These are phyloP conservation scores for Clitoria ternatea DNA, from an alignment of 306 rosid species.

Conservation along the genomic window DNA sequence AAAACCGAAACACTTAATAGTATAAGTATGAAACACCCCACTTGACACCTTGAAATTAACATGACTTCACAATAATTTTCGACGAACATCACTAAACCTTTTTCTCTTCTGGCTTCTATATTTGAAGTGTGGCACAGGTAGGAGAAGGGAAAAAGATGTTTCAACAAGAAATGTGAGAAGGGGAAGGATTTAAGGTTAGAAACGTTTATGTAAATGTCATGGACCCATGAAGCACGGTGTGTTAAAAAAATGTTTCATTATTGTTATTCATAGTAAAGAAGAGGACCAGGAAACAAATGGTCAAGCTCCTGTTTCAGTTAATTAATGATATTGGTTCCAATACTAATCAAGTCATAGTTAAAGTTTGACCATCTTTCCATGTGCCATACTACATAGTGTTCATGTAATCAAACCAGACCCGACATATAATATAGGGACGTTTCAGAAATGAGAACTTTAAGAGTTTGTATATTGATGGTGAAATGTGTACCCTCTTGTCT, in stretches of 20 bases:
- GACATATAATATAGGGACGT: neutral
- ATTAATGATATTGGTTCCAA: neutral
- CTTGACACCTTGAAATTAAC: slow-evolving; percentile 41
- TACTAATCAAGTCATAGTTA: neutral
- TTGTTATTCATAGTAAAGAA: neutral
- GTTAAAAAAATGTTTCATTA: neutral
- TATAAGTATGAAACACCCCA: slow-evolving; percentile 35
- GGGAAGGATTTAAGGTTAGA: neutral
- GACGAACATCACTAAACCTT: neutral
- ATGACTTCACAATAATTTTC: slow-evolving; percentile 24
- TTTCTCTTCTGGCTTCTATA: neutral
- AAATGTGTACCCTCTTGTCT: slow-evolving; percentile 12
- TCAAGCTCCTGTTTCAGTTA: neutral
- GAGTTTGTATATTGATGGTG: slow-evolving; percentile 4
- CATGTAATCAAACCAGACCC: neutral
- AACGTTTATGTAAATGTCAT: neutral
- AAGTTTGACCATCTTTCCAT: slow-evolving; percentile 17
- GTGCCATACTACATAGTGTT: neutral
- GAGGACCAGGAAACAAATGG: neutral
- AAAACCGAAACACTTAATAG: slow-evolving; percentile 37
- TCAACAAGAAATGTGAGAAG: neutral
- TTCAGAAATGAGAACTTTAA: neutral
- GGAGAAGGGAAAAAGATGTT: neutral
- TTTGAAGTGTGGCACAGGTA: neutral
- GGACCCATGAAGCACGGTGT: neutral